A percentile compares a stretch with the other conserved stretches of the same genome.
Evolutionary conservation across 768 basidiomycete species (phyloP).

Genomic region (Macrolepiota albuminosa): DNA sequence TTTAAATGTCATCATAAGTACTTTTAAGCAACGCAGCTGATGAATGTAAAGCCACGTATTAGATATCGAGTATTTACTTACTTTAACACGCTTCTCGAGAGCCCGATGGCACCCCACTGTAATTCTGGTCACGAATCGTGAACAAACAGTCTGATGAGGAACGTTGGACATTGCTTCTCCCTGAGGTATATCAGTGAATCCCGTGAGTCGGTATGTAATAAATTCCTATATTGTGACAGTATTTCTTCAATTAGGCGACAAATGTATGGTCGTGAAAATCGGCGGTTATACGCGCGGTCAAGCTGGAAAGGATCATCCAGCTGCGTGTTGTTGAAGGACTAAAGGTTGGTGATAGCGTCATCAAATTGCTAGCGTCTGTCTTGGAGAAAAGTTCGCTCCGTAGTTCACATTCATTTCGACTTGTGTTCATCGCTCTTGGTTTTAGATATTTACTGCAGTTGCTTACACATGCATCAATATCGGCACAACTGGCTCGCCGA

Average conservation of each 20-base stretch:
- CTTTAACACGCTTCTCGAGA: conserved; percentile 91
- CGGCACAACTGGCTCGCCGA: conserved; percentile 72
- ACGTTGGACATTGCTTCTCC: conserved; percentile 88
- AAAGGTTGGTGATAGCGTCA: conserved; percentile 64
- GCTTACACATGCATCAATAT: conserved; percentile 85
- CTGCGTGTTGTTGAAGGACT: conserved; percentile 86
- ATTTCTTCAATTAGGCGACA: conserved; percentile 20
- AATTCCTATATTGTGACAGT: not conserved
- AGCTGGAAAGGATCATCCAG: conserved; percentile 77
- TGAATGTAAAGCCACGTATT: conserved; percentile 79
- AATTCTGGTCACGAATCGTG: conserved; percentile 91
- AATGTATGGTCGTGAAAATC: conserved; percentile 94
- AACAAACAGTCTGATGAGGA: conserved; percentile 86
- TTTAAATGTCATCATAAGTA: not conserved
- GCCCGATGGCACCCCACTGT: conserved; percentile 97
- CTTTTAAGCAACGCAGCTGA: not conserved
- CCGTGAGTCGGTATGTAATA: conserved; percentile 58
- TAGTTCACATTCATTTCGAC: not conserved
- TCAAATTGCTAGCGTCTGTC: conserved; percentile 75
- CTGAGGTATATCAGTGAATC: conserved; percentile 90
- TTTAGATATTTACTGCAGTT: conserved; percentile 85
- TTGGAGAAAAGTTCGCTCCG: conserved; percentile 79
- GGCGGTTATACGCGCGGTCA: conserved; percentile 77
- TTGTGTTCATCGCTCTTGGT: not conserved
- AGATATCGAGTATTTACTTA: conserved; percentile 98